Evolutionary conservation across 495 filamentous ascomycete genomes (phyloP).

Genomic region (Penicillium bialowiezense): DNA sequence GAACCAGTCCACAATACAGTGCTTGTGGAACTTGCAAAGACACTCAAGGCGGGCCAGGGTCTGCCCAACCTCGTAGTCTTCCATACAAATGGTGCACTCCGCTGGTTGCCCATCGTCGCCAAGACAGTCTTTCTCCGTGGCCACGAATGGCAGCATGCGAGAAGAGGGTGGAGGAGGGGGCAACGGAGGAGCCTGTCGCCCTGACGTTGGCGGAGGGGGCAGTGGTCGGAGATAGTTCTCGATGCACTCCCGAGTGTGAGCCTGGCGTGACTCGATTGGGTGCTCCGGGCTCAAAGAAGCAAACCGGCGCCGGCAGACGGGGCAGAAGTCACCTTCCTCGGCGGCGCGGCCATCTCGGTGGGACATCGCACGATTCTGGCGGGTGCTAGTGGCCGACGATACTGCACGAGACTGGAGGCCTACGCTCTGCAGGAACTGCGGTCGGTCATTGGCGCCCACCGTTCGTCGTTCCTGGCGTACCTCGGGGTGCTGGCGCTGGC

Average conservation of each 20-base stretch:
- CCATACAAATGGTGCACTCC: slow-evolving; percentile 95
- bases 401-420: background rate
- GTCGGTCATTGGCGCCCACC: slow-evolving; percentile 10
- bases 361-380: slow-evolving; percentile 12
- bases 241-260: slow-evolving; percentile 78
- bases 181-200: slow-evolving; percentile 17
- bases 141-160: slow-evolving; percentile 68
- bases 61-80: slow-evolving; percentile 87
- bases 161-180: slow-evolving; percentile 20
- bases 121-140: slow-evolving; percentile 90
- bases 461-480: slow-evolving; percentile 19
- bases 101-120: slow-evolving; percentile 55
- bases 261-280: slow-evolving; percentile 62
- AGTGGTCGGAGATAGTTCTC: slow-evolving; percentile 29
- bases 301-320: slow-evolving; percentile 76
- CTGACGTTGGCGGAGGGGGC: slow-evolving; percentile 12
- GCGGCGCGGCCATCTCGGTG: slow-evolving; percentile 32
- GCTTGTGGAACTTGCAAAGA: slow-evolving; percentile 85
- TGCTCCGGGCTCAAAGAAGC: slow-evolving; percentile 61
- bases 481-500: background rate
- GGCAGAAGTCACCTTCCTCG: slow-evolving; percentile 85
- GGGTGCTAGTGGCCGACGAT: slow-evolving; percentile 14
- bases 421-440: slow-evolving; percentile 6
- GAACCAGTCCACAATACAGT: slow-evolving; percentile 61
- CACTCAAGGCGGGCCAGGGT: slow-evolving; percentile 85